Percentiles rank a stretch among this genome's conserved stretches.
Evolutionary conservation across 2,329 filamentous ascomycete species (phyloP).

Genomic region (Beauveria brongniartii): DNA sequence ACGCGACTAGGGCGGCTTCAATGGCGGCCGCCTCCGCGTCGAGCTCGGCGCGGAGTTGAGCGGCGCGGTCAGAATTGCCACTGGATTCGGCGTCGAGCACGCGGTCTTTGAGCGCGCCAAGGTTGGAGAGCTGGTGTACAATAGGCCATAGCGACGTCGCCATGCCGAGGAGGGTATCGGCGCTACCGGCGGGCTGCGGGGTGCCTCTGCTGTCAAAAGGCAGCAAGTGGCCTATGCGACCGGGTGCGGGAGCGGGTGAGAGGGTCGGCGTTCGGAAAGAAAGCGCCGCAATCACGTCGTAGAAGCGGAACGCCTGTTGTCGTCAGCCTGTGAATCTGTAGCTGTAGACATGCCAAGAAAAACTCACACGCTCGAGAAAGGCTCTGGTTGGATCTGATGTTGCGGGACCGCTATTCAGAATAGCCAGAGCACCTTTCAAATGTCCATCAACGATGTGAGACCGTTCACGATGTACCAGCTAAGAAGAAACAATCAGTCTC

Average conservation of each 20-base stretch:
- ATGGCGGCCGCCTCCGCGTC: conserved; percentile 45
- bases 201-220: conserved; percentile 35
- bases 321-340: background rate
- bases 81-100: conserved; percentile 33
- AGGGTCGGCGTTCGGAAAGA: conserved; percentile 52
- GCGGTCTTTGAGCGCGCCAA: conserved; percentile 44
- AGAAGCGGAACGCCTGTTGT: conserved; percentile 52
- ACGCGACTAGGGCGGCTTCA: conserved; percentile 45
- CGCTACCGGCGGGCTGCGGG: conserved; percentile 41
- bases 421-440: conserved; percentile 52
- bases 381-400: conserved; percentile 42
- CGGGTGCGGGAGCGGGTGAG: conserved; percentile 39
- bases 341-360: background rate
- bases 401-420: conserved; percentile 43
- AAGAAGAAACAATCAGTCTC: background rate
- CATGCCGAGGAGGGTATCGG: conserved; percentile 53
- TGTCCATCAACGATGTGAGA: conserved; percentile 55
- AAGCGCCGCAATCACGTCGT: conserved; percentile 56
- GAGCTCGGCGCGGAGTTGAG: conserved; percentile 41
- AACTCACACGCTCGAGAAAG: conserved; percentile 50
- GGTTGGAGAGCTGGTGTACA: conserved; percentile 51
- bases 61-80: conserved; percentile 28
- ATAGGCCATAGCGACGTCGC: conserved; percentile 56
- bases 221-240: conserved; percentile 38
- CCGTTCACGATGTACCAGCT: conserved; percentile 53